A percentile compares a stretch with the other conserved stretches of the same genome.
These are phyloP conservation scores for Vaccinium myrtillus DNA, from an alignment of 148 eudicot genomes.

Conservation along the genomic window DNA sequence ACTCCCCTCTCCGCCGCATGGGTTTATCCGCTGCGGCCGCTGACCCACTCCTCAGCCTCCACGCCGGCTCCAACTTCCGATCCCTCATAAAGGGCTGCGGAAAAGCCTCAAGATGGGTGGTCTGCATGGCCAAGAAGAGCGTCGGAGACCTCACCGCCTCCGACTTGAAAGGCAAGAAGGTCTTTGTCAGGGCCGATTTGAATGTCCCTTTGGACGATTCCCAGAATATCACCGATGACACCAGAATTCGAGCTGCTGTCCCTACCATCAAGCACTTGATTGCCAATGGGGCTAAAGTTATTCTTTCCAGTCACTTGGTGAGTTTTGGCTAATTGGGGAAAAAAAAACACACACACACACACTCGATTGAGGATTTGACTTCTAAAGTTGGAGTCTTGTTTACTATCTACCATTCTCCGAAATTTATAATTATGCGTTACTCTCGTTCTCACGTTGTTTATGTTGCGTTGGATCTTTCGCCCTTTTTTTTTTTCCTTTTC, in stretches of 20 bases:
- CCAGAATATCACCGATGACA: slow-evolving; percentile 81
- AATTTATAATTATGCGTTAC: not conserved
- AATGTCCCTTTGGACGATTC: slow-evolving; percentile 84
- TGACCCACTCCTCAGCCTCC: slow-evolving; percentile 47
- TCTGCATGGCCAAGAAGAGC: slow-evolving; percentile 80
- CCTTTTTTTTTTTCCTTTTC: too few relatives aligned
- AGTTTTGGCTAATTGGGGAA: not conserved
- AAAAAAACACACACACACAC: not conserved
- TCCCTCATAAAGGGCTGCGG: slow-evolving; percentile 28
- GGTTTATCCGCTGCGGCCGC: slow-evolving; percentile 51
- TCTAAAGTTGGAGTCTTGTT: not conserved
- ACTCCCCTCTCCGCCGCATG: slow-evolving; percentile 48
- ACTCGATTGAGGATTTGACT: not conserved
- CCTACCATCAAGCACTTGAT: slow-evolving; percentile 64
- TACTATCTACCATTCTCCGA: not conserved
- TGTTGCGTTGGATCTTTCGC: too few relatives aligned
- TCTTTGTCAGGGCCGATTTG: slow-evolving; percentile 80
- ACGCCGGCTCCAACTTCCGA: slow-evolving; percentile 48
- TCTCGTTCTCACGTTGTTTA: not conserved
- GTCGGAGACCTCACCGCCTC: slow-evolving; percentile 59
- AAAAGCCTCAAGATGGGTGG: slow-evolving; percentile 53
- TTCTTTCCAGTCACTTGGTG: slow-evolving; percentile 81
- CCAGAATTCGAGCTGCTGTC: slow-evolving; percentile 85
- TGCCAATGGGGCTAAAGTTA: slow-evolving; percentile 69
- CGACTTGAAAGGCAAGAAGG: slow-evolving; percentile 85